Evolutionary conservation across 345 rosid genomes (phyloP).

Genomic region (Rhodamnia argentea): DNA sequence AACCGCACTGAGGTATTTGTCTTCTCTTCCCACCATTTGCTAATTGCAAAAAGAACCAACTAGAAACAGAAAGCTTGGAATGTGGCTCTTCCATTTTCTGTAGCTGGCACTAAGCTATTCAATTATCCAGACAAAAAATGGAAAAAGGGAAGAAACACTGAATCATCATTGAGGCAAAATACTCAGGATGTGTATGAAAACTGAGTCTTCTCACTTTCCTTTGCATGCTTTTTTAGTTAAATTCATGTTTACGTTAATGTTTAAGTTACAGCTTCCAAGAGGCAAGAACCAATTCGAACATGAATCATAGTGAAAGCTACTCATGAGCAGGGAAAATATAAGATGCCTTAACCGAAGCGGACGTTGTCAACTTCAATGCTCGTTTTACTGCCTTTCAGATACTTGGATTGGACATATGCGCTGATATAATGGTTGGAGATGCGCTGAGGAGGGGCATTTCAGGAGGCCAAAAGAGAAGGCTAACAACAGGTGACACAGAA

Average conservation of each 20-base stretch:
- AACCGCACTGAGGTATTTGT: background rate
- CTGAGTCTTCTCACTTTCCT: background rate
- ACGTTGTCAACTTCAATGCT: background rate
- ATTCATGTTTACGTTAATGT: background rate
- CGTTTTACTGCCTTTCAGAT: slow-evolving; percentile 10
- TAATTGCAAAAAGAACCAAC: background rate
- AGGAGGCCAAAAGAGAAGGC: slow-evolving; percentile 40
- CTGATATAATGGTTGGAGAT: slow-evolving; percentile 36
- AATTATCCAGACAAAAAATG: background rate
- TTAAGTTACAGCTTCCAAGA: background rate
- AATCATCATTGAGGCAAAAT: background rate
- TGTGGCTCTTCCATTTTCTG: background rate
- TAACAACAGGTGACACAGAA: slow-evolving; percentile 28
- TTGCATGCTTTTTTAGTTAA: background rate
- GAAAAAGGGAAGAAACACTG: background rate
- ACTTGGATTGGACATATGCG: slow-evolving; percentile 41
- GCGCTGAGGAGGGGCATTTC: slow-evolving; percentile 38
- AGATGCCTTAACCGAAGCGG: background rate
- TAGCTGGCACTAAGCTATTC: background rate
- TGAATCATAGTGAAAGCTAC: background rate
- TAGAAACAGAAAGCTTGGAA: background rate
- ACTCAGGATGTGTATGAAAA: background rate
- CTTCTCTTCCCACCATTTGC: background rate
- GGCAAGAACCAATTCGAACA: background rate
- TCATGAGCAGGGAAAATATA: background rate